Conservation (phyloP, 2,329 filamentous ascomycete genomes). For the Cytospora schulzeri region DNA sequence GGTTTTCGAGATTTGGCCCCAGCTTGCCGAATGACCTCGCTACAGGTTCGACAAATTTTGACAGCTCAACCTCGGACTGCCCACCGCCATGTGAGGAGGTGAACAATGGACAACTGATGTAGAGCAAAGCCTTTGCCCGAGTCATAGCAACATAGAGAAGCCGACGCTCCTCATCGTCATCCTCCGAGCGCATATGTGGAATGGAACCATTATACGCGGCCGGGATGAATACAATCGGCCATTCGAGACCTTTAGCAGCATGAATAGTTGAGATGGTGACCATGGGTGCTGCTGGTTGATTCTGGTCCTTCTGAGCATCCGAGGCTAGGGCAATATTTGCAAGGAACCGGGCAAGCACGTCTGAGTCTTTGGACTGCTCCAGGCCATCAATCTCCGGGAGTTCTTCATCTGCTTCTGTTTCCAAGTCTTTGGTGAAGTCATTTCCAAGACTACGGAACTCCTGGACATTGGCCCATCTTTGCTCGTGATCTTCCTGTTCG, state of each 20-base stretch:
- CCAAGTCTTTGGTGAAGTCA: slow-evolving; percentile 62
- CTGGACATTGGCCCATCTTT: slow-evolving; percentile 84
- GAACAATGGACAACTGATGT: slow-evolving; percentile 77
- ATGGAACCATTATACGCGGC: slow-evolving; percentile 89
- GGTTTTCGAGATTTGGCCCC: slow-evolving; percentile 70
- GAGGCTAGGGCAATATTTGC: slow-evolving; percentile 86
- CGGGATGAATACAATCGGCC: slow-evolving; percentile 93
- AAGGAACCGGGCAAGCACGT: slow-evolving; percentile 74
- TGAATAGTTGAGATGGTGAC: slow-evolving; percentile 96
- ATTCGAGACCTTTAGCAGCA: slow-evolving; percentile 92
- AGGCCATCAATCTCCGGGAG: slow-evolving; percentile 72
- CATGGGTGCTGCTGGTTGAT: slow-evolving; percentile 58
- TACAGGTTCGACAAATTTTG: slow-evolving; percentile 69
- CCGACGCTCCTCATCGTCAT: slow-evolving; percentile 83
- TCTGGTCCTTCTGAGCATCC: slow-evolving; percentile 67
- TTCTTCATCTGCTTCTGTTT: slow-evolving; percentile 52
- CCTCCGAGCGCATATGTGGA: slow-evolving; percentile 83
- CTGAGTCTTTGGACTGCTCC: slow-evolving; percentile 67
- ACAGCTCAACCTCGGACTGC: slow-evolving; percentile 63
- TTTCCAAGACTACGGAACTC: slow-evolving; percentile 81
- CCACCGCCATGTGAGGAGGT: slow-evolving; percentile 57
- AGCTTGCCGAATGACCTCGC: slow-evolving; percentile 54
- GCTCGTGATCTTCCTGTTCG: slow-evolving; percentile 73
- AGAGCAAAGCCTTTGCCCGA: slow-evolving; percentile 80
- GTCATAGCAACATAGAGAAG: slow-evolving; percentile 97